phyloP scores from a whole-genome alignment of 805 yeast species.

The Trichomonascus vanleenenianus region DNA sequence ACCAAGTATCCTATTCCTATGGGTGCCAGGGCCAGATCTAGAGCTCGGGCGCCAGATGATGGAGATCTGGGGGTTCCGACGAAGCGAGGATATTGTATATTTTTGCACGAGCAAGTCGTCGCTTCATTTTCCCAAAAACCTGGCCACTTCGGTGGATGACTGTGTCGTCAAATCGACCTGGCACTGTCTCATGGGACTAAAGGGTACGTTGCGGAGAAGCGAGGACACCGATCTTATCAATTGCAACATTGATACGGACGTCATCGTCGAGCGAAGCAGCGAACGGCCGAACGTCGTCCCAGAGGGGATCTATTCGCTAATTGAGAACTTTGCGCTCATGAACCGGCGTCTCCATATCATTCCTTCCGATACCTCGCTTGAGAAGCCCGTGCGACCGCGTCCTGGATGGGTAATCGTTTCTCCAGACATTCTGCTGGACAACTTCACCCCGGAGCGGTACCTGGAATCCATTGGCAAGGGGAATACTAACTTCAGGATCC shows the following conservation, averaged over 20 bases:
- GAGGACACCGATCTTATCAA: constrained; percentile 79
- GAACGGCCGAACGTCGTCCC: constrained; percentile 46
- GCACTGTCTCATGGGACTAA: constrained; percentile 98
- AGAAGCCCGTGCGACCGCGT: constrained; percentile 59
- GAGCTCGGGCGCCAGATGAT: constrained; percentile 42
- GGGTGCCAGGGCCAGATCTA: constrained; percentile 79
- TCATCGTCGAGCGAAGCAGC: constrained; percentile 49
- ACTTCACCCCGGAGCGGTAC: constrained; percentile 47
- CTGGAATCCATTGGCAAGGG: constrained; percentile 39
- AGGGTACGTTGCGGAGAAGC: constrained; percentile 86
- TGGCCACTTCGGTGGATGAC: constrained; percentile 34
- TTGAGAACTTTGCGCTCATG: constrained; percentile 83
- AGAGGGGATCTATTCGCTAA: constrained; percentile 64
- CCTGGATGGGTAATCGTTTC: constrained; percentile 89
- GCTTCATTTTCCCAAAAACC: constrained; percentile 53
- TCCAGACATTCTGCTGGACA: constrained; percentile 73
- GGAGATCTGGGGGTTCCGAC: constrained; percentile 57
- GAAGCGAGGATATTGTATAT: constrained; percentile 84
- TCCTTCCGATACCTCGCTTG: constrained; percentile 54
- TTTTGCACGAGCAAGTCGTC: constrained; percentile 62
- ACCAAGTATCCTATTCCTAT: constrained; percentile 79
- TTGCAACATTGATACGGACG: constrained; percentile 87
- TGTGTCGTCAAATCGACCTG: constrained; percentile 62
- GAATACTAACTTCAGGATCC: constrained; percentile 38
- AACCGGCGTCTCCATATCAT: constrained; percentile 78